phyloP scores from a whole-genome alignment of 176 grass and related monocot species.

The Microstegium vimineum region DNA sequence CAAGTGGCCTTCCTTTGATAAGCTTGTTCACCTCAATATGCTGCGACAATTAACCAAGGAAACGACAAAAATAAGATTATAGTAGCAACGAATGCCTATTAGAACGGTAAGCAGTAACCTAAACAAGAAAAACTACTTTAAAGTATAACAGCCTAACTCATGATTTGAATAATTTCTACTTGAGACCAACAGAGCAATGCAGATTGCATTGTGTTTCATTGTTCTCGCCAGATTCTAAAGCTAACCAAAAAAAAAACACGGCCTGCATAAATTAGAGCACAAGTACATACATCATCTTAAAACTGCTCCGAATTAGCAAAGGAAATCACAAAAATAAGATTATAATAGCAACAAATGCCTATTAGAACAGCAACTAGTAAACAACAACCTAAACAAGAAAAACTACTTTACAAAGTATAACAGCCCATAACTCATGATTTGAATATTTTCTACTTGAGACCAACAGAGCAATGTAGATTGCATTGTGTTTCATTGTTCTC shows the following conservation, averaged over 20 bases:
- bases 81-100: not conserved
- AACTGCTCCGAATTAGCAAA: not conserved
- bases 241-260: not conserved
- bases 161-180: not conserved
- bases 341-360: not conserved
- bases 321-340: not conserved
- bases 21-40: slow-evolving; percentile 94
- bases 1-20: slow-evolving; percentile 79
- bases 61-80: not conserved
- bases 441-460: not conserved
- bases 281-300: not conserved
- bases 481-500: not conserved
- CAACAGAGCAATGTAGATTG: not conserved
- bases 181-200: not conserved
- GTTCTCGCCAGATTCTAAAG: not conserved
- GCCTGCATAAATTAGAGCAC: not conserved
- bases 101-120: not conserved
- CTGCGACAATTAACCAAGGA: slow-evolving; percentile 33
- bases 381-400: not conserved
- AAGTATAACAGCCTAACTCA: not conserved
- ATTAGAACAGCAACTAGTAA: not conserved
- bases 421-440: not conserved
- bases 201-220: not conserved
- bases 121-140: not conserved
- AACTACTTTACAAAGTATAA: not conserved